phyloP scores from a whole-genome alignment of 768 basidiomycete genomes.

The Lyophyllum atratum region DNA sequence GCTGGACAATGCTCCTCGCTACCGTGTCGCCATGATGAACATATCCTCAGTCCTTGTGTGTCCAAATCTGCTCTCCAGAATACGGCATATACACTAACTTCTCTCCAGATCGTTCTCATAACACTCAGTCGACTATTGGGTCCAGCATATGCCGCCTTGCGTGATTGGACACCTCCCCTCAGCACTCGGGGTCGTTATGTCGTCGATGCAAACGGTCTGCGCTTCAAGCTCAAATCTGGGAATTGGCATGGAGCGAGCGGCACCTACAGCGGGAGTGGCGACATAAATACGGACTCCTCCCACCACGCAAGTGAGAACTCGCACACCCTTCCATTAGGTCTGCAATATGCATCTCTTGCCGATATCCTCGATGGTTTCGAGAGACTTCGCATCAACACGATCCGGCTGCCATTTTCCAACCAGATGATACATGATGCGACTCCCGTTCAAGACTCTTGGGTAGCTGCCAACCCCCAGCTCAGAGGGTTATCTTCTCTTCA shows the following conservation, averaged over 20 bases:
- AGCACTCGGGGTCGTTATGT: slow-evolving; percentile 18
- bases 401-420: slow-evolving; percentile 17
- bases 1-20: background rate
- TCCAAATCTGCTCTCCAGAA: background rate
- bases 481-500: slow-evolving; percentile 14
- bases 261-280: slow-evolving; percentile 17
- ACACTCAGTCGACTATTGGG: background rate
- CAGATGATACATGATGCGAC: slow-evolving; percentile 18
- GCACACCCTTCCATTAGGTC: slow-evolving; percentile 15
- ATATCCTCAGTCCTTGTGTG: background rate
- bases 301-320: slow-evolving; percentile 17
- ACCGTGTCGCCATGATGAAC: background rate
- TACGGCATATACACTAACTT: background rate
- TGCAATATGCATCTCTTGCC: slow-evolving; percentile 8
- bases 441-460: slow-evolving; percentile 11
- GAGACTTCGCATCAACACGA: slow-evolving; percentile 12
- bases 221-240: slow-evolving; percentile 17
- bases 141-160: slow-evolving; percentile 1
- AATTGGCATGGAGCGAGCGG: slow-evolving; percentile 19
- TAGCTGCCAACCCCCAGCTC: slow-evolving; percentile 12
- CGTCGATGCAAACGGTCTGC: slow-evolving; percentile 14
- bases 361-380: slow-evolving; percentile 14
- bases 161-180: slow-evolving; percentile 15
- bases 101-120: background rate
- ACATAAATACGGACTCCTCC: slow-evolving; percentile 10